Percentiles rank a stretch among this genome's conserved stretches.
Evolutionary conservation across 306 rosid species (phyloP).

Genomic region (Pyrus bretschneideri): DNA sequence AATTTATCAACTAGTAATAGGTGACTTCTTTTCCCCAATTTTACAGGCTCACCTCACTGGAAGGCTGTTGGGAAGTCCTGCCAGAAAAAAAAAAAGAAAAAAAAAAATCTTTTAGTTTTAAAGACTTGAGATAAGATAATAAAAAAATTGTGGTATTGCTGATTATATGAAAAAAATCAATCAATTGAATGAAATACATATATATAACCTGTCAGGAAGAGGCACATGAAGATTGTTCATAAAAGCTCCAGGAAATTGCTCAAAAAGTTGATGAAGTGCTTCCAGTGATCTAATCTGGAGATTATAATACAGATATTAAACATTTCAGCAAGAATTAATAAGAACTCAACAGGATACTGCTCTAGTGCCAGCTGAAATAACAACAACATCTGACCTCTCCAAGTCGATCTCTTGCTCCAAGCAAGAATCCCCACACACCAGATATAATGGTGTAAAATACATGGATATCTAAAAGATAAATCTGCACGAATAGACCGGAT

Average conservation of each 20-base stretch:
- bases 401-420: constrained; percentile 87
- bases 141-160: neutral
- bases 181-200: neutral
- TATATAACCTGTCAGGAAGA: constrained; percentile 46
- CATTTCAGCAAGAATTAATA: neutral
- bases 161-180: neutral
- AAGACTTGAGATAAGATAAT: neutral
- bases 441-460: constrained; percentile 74
- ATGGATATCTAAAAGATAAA: constrained; percentile 70
- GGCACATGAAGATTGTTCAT: constrained; percentile 63
- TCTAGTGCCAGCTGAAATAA: neutral
- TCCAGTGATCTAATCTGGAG: constrained; percentile 91
- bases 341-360: neutral
- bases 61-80: constrained; percentile 48
- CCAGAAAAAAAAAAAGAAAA: constrained; percentile 6
- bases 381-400: constrained; percentile 65
- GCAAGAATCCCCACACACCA: constrained; percentile 78
- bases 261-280: constrained; percentile 72
- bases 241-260: constrained; percentile 91
- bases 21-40: neutral
- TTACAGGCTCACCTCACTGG: constrained; percentile 47
- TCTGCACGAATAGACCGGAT: constrained; percentile 35
- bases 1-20: neutral
- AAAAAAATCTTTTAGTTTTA: constrained; percentile 6
- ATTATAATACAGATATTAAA: neutral